Base-by-base conservation (phyloP, 352 stramenopile genomes). In the Thalassiosira ordinaria region DNA sequence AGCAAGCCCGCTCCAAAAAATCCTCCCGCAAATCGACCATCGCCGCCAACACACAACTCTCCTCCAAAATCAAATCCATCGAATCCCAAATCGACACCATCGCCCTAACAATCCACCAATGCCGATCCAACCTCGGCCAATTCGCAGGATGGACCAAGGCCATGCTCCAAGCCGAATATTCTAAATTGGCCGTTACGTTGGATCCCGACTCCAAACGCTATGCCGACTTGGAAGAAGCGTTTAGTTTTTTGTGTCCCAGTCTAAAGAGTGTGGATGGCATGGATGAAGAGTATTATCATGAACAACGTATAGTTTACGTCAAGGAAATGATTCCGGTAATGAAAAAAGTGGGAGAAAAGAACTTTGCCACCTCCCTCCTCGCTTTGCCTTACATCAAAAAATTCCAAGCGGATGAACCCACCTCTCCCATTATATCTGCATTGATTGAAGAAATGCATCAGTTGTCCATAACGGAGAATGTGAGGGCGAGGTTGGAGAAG, bases 381-480 rank as follows among this genome's bases (percentile, higher is more conserved):
- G 26, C 44, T 29, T 62, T 78, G 39, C 69, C 69, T 3, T 78
- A 78, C n/a, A 5, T 78, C 11, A 56, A 65, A 33, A 59, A 63
- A 33, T 78, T 78, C 29, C 69, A 78, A 26, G 33, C 37, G 33
- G 59, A 66, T 20, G 22, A 64, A 44, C 24, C 44, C 0, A 31
- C 60, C 6, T 41, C 13, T 22, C 20, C 55, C 0, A 49, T 69
- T 1, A 35, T 77, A 2, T 26, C 51, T 14, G 69, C 69, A 6
- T 57, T 78, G n/a, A 31, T 64, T 7, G 69, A 78, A 24, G 69
- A 78, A 35, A 37, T 78, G 57, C 55, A 78, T 37, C 69, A 78
- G 26, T 27, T 57, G 7, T 16, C 14, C 2, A 78, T 78, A 24
- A 47, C 47, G 4, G 14, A 78, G 7, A 59, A n/a, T 5, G 39